Evolutionary conservation across 2,329 filamentous ascomycete species (phyloP).

Genomic region (Lachnellula hyalina): DNA sequence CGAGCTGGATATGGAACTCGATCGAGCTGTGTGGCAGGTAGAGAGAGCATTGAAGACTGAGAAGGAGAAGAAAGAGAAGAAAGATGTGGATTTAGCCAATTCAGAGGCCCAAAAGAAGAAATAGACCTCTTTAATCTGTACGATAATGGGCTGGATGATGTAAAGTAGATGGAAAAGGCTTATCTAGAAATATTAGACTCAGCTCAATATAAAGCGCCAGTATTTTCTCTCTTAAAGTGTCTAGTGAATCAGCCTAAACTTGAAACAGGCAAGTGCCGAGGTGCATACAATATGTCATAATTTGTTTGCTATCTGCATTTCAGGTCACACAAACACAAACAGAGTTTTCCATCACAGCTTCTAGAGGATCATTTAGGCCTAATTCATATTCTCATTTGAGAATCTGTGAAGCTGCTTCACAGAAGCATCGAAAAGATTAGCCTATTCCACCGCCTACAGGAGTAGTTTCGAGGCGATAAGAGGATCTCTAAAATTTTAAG

Average conservation of each 20-base stretch:
- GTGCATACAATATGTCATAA: neutral
- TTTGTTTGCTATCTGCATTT: neutral
- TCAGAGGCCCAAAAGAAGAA: conserved; percentile 15
- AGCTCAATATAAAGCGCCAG: neutral
- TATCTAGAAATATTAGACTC: conserved; percentile 3
- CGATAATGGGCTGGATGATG: neutral
- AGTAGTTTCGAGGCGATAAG: conserved; percentile 5
- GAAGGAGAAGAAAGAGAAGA: conserved; percentile 22
- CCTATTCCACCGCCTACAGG: neutral
- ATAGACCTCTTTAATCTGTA: conserved; percentile 1
- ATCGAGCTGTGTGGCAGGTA: conserved; percentile 72
- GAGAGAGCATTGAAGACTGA: conserved; percentile 35
- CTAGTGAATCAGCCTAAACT: neutral
- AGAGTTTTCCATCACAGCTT: neutral
- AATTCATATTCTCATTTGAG: neutral
- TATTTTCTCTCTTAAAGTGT: neutral
- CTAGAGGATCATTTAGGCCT: neutral
- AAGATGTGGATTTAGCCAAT: conserved; percentile 15
- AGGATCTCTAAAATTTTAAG: conserved; percentile 3
- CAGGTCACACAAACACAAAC: neutral
- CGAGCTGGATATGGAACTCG: conserved; percentile 65
- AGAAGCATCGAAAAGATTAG: neutral
- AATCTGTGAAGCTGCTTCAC: neutral
- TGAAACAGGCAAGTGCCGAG: neutral
- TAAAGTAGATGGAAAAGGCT: neutral